phyloP scores from a whole-genome alignment of 768 basidiomycete genomes.

The Crassisporium funariophilum region DNA sequence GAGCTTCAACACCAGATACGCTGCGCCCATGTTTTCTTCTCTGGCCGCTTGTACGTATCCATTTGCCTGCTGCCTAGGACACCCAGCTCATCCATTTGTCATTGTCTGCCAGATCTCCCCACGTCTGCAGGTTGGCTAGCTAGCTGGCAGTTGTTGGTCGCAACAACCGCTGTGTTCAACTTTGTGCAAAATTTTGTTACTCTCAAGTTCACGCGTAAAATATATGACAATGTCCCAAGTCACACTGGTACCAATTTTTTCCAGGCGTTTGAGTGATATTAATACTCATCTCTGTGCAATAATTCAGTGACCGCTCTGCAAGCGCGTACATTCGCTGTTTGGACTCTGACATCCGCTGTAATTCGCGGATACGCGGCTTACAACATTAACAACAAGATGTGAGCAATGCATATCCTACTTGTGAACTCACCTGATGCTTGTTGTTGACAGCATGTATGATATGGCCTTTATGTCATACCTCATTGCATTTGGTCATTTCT shows the following conservation, averaged over 20 bases:
- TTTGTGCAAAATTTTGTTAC: constrained; percentile 80
- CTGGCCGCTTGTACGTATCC: constrained; percentile 24
- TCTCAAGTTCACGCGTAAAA: constrained; percentile 70
- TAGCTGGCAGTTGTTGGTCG: constrained; percentile 85
- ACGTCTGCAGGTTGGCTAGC: constrained; percentile 72
- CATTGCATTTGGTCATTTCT: constrained; percentile 89
- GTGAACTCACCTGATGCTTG: constrained; percentile 10
- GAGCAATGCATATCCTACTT: constrained; percentile 28
- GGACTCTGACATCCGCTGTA: constrained; percentile 86
- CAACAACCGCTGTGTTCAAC: constrained; percentile 82
- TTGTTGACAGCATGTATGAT: constrained; percentile 74
- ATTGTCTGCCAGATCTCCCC: constrained; percentile 63
- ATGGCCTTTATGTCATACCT: constrained; percentile 87
- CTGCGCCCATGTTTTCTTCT: constrained; percentile 23
- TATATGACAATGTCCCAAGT: constrained; percentile 62
- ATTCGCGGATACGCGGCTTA: constrained; percentile 90
- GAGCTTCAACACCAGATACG: constrained; percentile 12
- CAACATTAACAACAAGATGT: constrained; percentile 83
- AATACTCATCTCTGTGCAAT: neutral
- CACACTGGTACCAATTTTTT: constrained; percentile 33
- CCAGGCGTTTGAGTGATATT: constrained; percentile 1
- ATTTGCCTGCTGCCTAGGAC: neutral
- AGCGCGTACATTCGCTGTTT: constrained; percentile 86
- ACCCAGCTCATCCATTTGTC: neutral
- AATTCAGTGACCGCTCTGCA: constrained; percentile 80